Evolutionary conservation across 1,284 basidiomycete species (phyloP), one percentile per base, ranked within the genome.

Genomic region (Lentinus polychrous): DNA sequence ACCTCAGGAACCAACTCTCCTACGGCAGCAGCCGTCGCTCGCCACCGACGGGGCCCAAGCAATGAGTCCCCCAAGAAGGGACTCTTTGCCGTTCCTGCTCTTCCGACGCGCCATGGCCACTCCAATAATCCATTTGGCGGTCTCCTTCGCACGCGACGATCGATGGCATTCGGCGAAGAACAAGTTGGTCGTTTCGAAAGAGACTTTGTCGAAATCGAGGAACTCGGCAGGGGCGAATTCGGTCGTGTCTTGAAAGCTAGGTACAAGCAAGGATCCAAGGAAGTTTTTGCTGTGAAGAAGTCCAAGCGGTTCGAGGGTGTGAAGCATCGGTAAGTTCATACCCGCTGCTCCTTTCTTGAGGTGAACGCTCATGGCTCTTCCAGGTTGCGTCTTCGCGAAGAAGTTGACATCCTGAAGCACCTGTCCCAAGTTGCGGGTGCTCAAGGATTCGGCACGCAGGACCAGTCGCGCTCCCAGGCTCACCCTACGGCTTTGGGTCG

Each of bases 171-270:
- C 58, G 57, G 56, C 38, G 62, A 78, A 43, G 74, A 76, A 47
- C 70, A 75, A 49, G 67, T 73, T 8, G 81, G 86, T 18, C 76
- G 78, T 37, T 91, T 91, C 54, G 83, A 85, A 61, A 77, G 76
- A 45, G 81, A 88, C 39, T 98, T 96, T 63, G 76, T 83, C 22
- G 83, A 89, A 50, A 71, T 91, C 27, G 86, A 91, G 49, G 81
- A 86, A 57, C 75, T 98, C 15, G 96, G 96, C 3, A 83, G 86
- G 49, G 96, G 96, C 14, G 92, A 95, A 60, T 99, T 98, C 68
- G 94, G 93, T 36, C 88, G 89, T 57, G 95, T 94, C 11, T 83
- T 94, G 68, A 95, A 94, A 69, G 95, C 93, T 6, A 78, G 81
- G 53, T 79, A 83, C 57, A 83, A 88, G 64, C 67, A 74, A 52